These are phyloP conservation scores for Eutrema yunnanense DNA, from an alignment of 345 rosid genomes.

Conservation along the genomic window DNA sequence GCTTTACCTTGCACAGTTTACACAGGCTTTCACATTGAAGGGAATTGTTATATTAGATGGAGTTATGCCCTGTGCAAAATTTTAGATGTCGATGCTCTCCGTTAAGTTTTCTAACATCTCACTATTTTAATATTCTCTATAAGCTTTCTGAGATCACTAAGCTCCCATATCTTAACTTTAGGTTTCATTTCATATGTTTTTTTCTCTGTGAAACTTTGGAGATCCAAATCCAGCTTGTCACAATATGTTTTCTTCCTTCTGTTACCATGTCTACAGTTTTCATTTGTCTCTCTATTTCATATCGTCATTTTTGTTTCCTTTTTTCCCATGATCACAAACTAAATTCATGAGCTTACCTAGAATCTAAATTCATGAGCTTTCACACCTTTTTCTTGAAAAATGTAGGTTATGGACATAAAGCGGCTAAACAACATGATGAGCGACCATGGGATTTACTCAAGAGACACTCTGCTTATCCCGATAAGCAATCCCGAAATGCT, in stretches of 20 bases:
- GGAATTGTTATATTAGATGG: neutral
- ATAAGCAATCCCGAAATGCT: slow-evolving; percentile 59
- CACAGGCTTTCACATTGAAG: neutral
- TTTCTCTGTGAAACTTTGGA: neutral
- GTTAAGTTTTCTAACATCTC: neutral
- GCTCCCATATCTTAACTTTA: neutral
- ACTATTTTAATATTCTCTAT: neutral
- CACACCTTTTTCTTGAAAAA: neutral
- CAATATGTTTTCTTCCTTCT: neutral
- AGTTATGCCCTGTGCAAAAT: neutral
- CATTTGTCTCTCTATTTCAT: too few species aligned
- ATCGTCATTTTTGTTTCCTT: neutral
- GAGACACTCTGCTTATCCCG: slow-evolving; percentile 83
- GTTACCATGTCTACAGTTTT: neutral
- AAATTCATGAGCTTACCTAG: neutral
- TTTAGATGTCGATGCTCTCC: too few species aligned
- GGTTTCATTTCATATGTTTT: neutral
- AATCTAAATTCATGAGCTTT: neutral
- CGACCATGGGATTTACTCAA: slow-evolving; percentile 78
- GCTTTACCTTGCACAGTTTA: neutral
- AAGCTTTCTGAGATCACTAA: neutral
- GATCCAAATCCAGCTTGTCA: neutral
- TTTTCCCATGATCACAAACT: too few species aligned
- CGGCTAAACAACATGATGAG: slow-evolving; percentile 85
- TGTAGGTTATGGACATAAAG: slow-evolving; percentile 78